Conservation (phyloP, 2,329 filamentous ascomycete species). For the Pseudogymnoascus sp. region DNA sequence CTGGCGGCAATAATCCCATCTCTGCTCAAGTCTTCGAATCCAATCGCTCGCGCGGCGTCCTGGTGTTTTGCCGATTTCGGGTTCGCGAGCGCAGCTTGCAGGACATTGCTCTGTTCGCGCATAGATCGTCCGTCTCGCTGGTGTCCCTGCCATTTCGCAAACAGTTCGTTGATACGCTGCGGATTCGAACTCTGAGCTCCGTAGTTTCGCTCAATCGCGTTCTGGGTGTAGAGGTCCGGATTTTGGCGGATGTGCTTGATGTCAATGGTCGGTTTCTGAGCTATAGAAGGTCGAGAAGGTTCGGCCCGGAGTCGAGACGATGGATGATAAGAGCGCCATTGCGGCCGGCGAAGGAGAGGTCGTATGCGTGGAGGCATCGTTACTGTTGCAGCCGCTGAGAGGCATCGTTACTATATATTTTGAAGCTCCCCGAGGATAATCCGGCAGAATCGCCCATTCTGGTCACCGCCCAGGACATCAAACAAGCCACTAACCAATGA, state of each 20-base stretch:
- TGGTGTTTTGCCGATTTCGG: slow-evolving; percentile 39
- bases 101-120: slow-evolving; percentile 58
- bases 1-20: slow-evolving; percentile 57
- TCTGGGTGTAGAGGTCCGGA: slow-evolving; percentile 70
- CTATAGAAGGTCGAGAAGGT: slow-evolving; percentile 50
- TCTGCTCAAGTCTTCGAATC: slow-evolving; percentile 34
- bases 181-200: slow-evolving; percentile 47
- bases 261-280: slow-evolving; percentile 73
- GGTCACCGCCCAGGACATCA: background rate
- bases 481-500: background rate
- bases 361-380: background rate
- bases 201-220: slow-evolving; percentile 84
- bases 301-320: slow-evolving; percentile 18
- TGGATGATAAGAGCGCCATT: slow-evolving; percentile 18
- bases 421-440: background rate
- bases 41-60: slow-evolving; percentile 17
- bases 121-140: slow-evolving; percentile 54
- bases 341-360: background rate
- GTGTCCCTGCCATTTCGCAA: slow-evolving; percentile 51
- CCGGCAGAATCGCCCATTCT: background rate
- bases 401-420: background rate
- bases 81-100: slow-evolving; percentile 52
- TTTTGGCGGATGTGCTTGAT: slow-evolving; percentile 87
- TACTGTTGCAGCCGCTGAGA: background rate
- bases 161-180: slow-evolving; percentile 47